Conservation (phyloP, 2,329 filamentous ascomycete genomes). For the Pseudogymnoascus sp. region DNA sequence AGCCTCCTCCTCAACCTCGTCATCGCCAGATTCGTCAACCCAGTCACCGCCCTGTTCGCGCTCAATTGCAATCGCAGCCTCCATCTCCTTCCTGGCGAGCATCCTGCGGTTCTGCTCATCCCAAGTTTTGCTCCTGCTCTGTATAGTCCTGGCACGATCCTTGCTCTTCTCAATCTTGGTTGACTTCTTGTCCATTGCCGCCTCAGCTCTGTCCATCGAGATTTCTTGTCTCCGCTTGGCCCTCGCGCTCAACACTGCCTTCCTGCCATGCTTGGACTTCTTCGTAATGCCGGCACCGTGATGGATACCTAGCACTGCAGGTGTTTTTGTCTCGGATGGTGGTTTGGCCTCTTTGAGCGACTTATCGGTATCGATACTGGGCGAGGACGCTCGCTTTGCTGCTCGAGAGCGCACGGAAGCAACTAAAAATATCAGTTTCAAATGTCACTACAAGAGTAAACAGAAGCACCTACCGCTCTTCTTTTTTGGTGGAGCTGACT, state of each 20-base stretch:
- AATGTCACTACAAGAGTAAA: not conserved
- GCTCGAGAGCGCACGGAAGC: constrained; percentile 66
- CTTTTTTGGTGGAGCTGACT: constrained; percentile 29
- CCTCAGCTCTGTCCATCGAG: constrained; percentile 52
- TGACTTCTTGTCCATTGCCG: constrained; percentile 51
- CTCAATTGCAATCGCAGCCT: constrained; percentile 12
- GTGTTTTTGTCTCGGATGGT: constrained; percentile 45
- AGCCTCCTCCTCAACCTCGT: not conserved
- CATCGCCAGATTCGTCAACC: constrained; percentile 5
- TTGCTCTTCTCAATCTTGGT: constrained; percentile 51
- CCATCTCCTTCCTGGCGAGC: constrained; percentile 21
- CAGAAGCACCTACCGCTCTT: constrained; percentile 22
- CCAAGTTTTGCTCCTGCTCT: constrained; percentile 48
- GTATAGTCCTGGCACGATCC: constrained; percentile 39
- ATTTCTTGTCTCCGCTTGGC: constrained; percentile 50
- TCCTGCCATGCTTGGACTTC: constrained; percentile 52
- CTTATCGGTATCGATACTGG: constrained; percentile 64
- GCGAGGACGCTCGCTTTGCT: constrained; percentile 64
- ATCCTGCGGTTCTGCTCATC: constrained; percentile 48
- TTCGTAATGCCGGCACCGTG: constrained; percentile 61
- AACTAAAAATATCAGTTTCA: constrained; percentile 20
- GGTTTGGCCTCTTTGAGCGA: constrained; percentile 55
- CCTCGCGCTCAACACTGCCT: constrained; percentile 46
- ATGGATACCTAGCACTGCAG: constrained; percentile 63
- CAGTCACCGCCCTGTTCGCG: constrained; percentile 5